phyloP scores from a whole-genome alignment of 768 basidiomycete species.

The Russula olivacea region DNA sequence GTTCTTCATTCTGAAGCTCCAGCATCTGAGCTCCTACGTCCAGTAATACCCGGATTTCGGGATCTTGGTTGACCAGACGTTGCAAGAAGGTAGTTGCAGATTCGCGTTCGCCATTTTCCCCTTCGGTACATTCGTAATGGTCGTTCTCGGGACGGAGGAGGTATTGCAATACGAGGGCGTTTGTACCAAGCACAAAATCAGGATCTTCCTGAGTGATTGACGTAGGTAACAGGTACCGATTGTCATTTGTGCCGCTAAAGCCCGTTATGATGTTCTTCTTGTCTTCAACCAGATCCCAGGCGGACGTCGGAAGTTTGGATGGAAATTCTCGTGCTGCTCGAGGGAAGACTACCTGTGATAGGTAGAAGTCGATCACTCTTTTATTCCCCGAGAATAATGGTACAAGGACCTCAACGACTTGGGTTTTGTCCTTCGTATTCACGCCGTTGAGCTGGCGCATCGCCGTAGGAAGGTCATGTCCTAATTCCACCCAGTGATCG shows the following conservation, averaged over 20 bases:
- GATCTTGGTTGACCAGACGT: slow-evolving; percentile 33
- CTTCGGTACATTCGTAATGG: slow-evolving; percentile 29
- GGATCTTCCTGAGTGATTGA: slow-evolving; percentile 37
- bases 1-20: slow-evolving; percentile 40
- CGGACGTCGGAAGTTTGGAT: slow-evolving; percentile 41
- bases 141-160: slow-evolving; percentile 40
- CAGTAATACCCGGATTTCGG: slow-evolving; percentile 41
- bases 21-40: slow-evolving; percentile 56
- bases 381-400: slow-evolving; percentile 37
- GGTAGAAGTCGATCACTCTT: slow-evolving; percentile 42
- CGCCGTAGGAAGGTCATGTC: slow-evolving; percentile 28
- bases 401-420: slow-evolving; percentile 29
- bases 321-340: slow-evolving; percentile 45
- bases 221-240: slow-evolving; percentile 33
- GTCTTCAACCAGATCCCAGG: slow-evolving; percentile 47
- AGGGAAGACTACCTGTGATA: slow-evolving; percentile 44
- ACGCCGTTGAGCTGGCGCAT: slow-evolving; percentile 37
- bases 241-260: slow-evolving; percentile 55
- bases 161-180: slow-evolving; percentile 41
- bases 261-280: slow-evolving; percentile 39
- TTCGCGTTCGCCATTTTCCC: slow-evolving; percentile 17
- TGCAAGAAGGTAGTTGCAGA: slow-evolving; percentile 29
- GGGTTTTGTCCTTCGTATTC: slow-evolving; percentile 38
- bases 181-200: slow-evolving; percentile 40
- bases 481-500: slow-evolving; percentile 34